Percentiles rank a stretch among this genome's conserved stretches.
phyloP scores from a whole-genome alignment of 805 yeast genomes.

The Cyberlindnera mycetangii region DNA sequence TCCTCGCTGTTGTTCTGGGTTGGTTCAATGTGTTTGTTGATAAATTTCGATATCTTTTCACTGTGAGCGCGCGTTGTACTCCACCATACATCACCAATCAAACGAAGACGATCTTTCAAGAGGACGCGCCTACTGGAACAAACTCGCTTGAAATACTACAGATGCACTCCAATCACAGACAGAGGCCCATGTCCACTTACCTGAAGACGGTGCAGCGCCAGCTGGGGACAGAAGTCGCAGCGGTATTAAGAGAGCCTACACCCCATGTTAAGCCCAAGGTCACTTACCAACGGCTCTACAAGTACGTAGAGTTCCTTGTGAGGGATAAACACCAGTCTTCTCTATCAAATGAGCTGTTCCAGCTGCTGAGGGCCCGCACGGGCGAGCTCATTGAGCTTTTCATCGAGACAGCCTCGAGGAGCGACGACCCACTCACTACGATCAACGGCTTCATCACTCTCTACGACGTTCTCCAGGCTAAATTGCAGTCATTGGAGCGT shows the following conservation, averaged over 20 bases:
- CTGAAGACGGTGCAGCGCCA: slow-evolving; percentile 3
- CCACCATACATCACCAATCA: background rate
- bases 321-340: slow-evolving; percentile 23
- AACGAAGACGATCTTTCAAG: background rate
- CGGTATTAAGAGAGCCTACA: slow-evolving; percentile 2
- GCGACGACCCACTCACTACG: background rate
- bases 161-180: background rate
- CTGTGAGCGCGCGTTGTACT: background rate
- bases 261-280: background rate
- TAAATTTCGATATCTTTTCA: no score
- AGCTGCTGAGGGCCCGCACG: slow-evolving; percentile 5
- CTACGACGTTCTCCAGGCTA: slow-evolving; percentile 9
- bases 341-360: slow-evolving; percentile 15
- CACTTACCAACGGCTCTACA: slow-evolving; percentile 21
- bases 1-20: background rate
- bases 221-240: slow-evolving; percentile 8
- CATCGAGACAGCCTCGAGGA: background rate
- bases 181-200: slow-evolving; percentile 10
- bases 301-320: slow-evolving; percentile 26
- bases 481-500: slow-evolving; percentile 12
- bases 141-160: background rate
- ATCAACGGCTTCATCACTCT: slow-evolving; percentile 8
- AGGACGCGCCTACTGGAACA: no score
- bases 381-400: background rate
- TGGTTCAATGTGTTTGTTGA: background rate